These are phyloP conservation scores for Penicillium vulpinum DNA, from an alignment of 2,329 filamentous ascomycete genomes.

Conservation along the genomic window DNA sequence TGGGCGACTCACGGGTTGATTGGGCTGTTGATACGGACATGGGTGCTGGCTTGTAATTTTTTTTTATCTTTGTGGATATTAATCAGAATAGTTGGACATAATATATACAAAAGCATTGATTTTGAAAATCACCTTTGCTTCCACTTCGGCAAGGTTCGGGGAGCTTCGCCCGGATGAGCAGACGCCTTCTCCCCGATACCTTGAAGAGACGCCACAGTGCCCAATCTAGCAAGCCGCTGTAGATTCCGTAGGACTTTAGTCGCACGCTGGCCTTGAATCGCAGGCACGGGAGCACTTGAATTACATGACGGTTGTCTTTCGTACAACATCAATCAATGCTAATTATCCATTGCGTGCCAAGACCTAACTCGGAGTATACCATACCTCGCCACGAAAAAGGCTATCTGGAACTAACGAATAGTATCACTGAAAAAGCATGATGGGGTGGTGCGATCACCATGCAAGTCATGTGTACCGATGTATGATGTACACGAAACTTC, in stretches of 20 bases:
- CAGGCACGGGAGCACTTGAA: background rate
- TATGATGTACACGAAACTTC: constrained; percentile 1
- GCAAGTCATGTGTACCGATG: constrained; percentile 7
- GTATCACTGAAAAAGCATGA: background rate
- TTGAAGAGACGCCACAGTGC: background rate
- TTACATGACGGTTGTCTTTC: background rate
- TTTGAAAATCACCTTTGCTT: background rate
- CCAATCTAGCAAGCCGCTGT: background rate
- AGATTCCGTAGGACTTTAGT: background rate
- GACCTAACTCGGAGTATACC: background rate
- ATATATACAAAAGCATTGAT: background rate
- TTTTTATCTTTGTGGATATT: background rate
- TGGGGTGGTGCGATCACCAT: background rate
- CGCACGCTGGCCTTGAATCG: background rate
- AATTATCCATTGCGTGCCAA: background rate
- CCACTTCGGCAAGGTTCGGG: background rate
- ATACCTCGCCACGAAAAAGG: background rate
- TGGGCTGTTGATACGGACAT: background rate
- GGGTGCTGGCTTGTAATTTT: background rate
- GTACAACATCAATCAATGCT: constrained; percentile 1
- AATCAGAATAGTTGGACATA: background rate
- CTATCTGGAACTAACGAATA: background rate
- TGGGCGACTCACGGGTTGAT: background rate
- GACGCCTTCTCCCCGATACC: background rate
- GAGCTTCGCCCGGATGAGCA: background rate